Evolutionary conservation across 2,329 filamentous ascomycete genomes (phyloP).

Genomic region (Aureobasidium sp.): DNA sequence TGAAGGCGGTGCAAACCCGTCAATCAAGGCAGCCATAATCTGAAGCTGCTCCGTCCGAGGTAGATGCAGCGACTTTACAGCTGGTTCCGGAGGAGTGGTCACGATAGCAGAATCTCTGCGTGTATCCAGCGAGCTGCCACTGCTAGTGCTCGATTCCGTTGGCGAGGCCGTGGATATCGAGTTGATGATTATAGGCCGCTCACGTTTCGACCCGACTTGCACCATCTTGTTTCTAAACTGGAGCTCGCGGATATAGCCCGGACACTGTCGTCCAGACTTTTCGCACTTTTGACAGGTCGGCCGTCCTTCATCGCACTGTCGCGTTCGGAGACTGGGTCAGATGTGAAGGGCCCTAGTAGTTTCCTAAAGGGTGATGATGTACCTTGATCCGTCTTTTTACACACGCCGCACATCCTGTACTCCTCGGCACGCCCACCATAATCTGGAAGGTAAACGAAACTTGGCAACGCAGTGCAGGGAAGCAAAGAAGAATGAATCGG

Average conservation of each 20-base stretch:
- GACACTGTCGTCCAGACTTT: constrained; percentile 9
- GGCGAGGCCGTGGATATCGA: not conserved
- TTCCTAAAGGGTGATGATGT: not conserved
- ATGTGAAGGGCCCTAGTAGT: not conserved
- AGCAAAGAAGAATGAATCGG: not conserved
- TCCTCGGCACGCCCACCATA: constrained; percentile 12
- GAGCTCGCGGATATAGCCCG: not conserved
- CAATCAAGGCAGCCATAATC: constrained; percentile 2
- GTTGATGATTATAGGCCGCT: not conserved
- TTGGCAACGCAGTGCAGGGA: not conserved
- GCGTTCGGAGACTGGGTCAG: not conserved
- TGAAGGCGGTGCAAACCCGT: constrained; percentile 1
- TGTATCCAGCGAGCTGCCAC: not conserved
- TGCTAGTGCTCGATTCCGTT: not conserved
- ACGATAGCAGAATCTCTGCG: constrained; percentile 1
- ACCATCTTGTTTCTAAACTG: constrained; percentile 1
- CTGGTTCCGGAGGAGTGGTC: not conserved
- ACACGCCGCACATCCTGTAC: constrained; percentile 9
- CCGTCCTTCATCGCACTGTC: constrained; percentile 12
- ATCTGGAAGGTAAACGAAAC: not conserved
- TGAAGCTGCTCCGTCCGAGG: constrained; percentile 3
- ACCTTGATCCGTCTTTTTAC: constrained; percentile 12
- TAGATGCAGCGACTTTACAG: not conserved
- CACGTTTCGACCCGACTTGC: not conserved
- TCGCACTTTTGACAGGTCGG: constrained; percentile 4